A percentile compares a stretch with the other conserved stretches of the same genome.
These are phyloP conservation scores for Cinnamomum chago DNA, from an alignment of 164 flowering plant species.

Conservation along the genomic window DNA sequence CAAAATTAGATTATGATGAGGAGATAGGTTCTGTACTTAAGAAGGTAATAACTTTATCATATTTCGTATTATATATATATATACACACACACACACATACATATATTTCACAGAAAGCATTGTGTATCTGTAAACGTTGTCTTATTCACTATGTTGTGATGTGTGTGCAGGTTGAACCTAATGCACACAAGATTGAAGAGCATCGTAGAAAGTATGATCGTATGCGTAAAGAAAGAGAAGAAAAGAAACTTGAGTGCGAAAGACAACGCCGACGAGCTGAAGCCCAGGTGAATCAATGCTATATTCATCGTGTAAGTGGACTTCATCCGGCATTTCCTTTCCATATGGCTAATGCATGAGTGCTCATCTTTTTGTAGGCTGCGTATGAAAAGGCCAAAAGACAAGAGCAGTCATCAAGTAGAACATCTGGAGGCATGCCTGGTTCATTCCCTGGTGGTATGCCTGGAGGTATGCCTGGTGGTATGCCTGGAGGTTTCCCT, in stretches of 20 bases:
- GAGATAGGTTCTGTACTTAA: constrained; percentile 81
- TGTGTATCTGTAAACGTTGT: background rate
- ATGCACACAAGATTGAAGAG: constrained; percentile 87
- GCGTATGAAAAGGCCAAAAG: constrained; percentile 92
- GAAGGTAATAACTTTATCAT: constrained; percentile 40
- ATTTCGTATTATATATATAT: background rate
- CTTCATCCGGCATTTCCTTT: background rate
- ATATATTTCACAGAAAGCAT: background rate
- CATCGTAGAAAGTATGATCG: constrained; percentile 90
- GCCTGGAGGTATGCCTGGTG: constrained; percentile 71
- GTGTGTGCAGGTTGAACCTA: constrained; percentile 77
- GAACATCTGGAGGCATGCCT: constrained; percentile 60
- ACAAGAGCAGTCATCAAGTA: constrained; percentile 71
- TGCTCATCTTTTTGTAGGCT: constrained; percentile 46
- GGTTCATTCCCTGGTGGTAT: constrained; percentile 71
- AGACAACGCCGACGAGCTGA: constrained; percentile 79
- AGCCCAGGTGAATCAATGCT: constrained; percentile 53
- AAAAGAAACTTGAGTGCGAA: constrained; percentile 62
- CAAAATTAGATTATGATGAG: constrained; percentile 86
- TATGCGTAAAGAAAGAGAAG: constrained; percentile 66
- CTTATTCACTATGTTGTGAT: constrained; percentile 6
- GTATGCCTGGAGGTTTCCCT: constrained; percentile 59
- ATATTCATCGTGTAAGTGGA: background rate
- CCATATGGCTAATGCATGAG: background rate
- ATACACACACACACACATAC: background rate